Base-by-base conservation (phyloP, 2,329 filamentous ascomycete species). In the Xylogone sp. region DNA sequence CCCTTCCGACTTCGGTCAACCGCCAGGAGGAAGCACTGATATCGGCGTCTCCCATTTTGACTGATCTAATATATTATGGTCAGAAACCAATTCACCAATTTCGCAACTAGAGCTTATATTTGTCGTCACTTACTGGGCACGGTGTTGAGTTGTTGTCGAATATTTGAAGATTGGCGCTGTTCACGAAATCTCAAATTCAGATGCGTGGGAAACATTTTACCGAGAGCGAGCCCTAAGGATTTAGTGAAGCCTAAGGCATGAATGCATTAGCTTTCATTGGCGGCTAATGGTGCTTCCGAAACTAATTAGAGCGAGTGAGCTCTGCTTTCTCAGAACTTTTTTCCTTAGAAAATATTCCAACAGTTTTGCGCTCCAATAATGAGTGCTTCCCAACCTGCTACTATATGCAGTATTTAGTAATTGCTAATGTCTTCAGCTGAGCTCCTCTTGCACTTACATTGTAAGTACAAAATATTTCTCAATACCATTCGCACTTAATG, bases 1-100 rank as follows among this genome's bases (percentile, higher is more conserved):
- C 86, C 74, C 94, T 91, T 86, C 94, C 94, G 76, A 97, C 90
- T 87, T 99, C 92, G 75, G 99, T 92, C 77, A 91, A 83, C 82
- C 92, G 92, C 91, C 91, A 95, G 75, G 85, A 82, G 72, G 88
- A 87, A 75, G 84, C 79, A 78, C 86, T 86, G 77, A 92, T 86
- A 71, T 86, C 79, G 78, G 87, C 85, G 81, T 90, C 86, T 78
- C 86, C 85, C 87, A 90, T 90, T 83, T 76, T 86, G 81, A 76
- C 76, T 75, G 73, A 76, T 79, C 78, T 84, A 54, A 42, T 49
- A 29, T 39, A 54, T 43, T 46, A 53, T 56, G 13, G 10, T 18
- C 10, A 18, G 34, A 16, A 39, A 39, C n/a, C n/a, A 39, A 39
- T 39, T 39, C 24, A 6, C 5, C 10, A 27, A 27, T 27, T 10